phyloP scores from a whole-genome alignment of 345 rosid genomes.

The Physaria fendleri region DNA sequence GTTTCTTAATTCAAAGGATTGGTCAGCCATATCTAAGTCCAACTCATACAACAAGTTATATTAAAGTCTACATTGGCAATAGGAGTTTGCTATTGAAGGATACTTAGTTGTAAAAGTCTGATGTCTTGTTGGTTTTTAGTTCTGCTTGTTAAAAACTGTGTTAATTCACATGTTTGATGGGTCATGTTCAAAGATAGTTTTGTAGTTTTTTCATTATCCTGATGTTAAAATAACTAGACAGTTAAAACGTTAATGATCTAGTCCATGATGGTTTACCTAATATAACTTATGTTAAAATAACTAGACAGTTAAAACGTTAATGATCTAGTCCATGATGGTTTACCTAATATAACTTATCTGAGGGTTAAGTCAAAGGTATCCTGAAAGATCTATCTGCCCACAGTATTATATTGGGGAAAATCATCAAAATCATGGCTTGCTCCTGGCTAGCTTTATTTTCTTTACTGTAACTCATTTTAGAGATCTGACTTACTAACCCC shows the following conservation, averaged over 20 bases:
- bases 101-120: not conserved
- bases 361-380: slow-evolving; percentile 17
- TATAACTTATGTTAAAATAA: slow-evolving; percentile 1
- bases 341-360: slow-evolving; percentile 14
- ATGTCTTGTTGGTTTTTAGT: slow-evolving; percentile 2
- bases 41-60: slow-evolving; percentile 6
- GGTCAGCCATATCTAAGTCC: slow-evolving; percentile 18
- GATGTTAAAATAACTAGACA: slow-evolving; percentile 3
- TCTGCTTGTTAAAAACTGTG: slow-evolving; percentile 11
- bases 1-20: slow-evolving; percentile 14
- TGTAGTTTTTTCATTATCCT: not conserved
- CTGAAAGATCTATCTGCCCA: slow-evolving; percentile 26
- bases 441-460: slow-evolving; percentile 26
- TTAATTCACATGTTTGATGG: slow-evolving; percentile 3
- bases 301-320: slow-evolving; percentile 16
- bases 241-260: slow-evolving; percentile 17
- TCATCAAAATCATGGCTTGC: slow-evolving; percentile 23
- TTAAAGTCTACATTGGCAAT: slow-evolving; percentile 3
- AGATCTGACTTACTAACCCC: slow-evolving; percentile 39
- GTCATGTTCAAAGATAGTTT: not conserved
- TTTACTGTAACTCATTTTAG: slow-evolving; percentile 30
- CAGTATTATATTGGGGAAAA: slow-evolving; percentile 11
- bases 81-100: not conserved
- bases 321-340: slow-evolving; percentile 9
- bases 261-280: slow-evolving; percentile 21